These are phyloP conservation scores for Podospora tetraspora DNA, from an alignment of 495 filamentous ascomycete species.

Conservation along the genomic window DNA sequence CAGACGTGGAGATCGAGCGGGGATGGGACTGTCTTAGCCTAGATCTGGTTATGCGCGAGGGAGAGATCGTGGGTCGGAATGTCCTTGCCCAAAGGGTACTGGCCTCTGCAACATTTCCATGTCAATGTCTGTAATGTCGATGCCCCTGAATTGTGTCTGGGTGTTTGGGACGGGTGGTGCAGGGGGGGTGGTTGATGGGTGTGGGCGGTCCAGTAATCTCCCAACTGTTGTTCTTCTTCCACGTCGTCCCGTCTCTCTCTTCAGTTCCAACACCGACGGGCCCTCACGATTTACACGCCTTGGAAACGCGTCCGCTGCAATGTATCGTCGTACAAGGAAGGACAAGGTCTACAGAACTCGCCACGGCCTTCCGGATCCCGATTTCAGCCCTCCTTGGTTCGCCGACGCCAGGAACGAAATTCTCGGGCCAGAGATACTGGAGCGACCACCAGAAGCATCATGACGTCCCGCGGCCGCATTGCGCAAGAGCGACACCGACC, in stretches of 20 bases:
- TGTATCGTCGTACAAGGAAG: not conserved
- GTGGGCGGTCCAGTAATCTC: not conserved
- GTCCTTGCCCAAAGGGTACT: not conserved
- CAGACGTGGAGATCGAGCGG: not conserved
- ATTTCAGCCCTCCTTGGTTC: not conserved
- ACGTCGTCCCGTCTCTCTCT: not conserved
- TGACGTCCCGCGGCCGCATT: not conserved
- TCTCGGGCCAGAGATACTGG: not conserved
- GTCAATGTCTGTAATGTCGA: not conserved
- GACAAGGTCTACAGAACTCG: not conserved
- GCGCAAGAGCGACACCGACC: not conserved
- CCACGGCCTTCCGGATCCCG: not conserved
- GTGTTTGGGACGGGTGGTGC: not conserved
- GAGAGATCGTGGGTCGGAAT: not conserved
- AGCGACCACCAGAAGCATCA: not conserved
- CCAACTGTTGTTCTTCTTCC: not conserved
- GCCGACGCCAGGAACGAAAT: not conserved
- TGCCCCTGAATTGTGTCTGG: not conserved
- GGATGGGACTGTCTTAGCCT: not conserved
- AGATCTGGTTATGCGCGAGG: not conserved
- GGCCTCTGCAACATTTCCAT: not conserved
- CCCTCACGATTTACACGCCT: not conserved
- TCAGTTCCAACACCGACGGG: not conserved
- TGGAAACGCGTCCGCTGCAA: not conserved
- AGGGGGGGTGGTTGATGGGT: not conserved